Base-by-base conservation (phyloP, 345 rosid species). In the Eucalyptus cloeziana region DNA sequence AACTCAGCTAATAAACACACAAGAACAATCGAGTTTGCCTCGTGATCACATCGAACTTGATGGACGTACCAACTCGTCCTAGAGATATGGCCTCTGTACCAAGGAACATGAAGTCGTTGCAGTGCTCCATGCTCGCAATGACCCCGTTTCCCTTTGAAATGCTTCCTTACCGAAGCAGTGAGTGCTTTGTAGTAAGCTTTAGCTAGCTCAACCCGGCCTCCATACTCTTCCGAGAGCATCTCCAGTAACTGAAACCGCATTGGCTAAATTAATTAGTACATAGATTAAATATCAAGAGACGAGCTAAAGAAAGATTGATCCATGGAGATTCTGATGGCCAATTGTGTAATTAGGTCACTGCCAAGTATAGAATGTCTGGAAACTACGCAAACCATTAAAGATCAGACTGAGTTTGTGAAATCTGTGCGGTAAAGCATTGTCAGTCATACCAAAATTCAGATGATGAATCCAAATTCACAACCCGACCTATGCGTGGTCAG, bases 71-170 rank as follows among this genome's bases (percentile, higher is more conserved):
- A 15, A 97, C 99, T 88, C 99, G 99, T 43, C 99, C 99, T 22
- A 98, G 98, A 51, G 95, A 62, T 19, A 97, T 97, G 93, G 98
- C 96, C 87, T 98, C 96, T 3, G 99, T 97, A 4, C 99, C 99
- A 43, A 98, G 99, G 90, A 95, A 94, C 98, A 97, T 97, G 94
- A 98, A 98, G 89, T 98, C 99, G 91, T 98, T 98, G 90, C 99
- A 97, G 85, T 95, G 99, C 90, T 96, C 98, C 99, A 98, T 98
- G 87, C 99, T 98, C 1, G 99, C 99, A 22, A 97, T 98, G 22
- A 98, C 99, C 56, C 97, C 99, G 89, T 98, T 98, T 50, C 99
- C 99, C 99, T 21, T 94, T 93, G 92, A 98, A 98, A 89, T 98
- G 99, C 92, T 93, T 96, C 86, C 89, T 95, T 44, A 95, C 98